phyloP scores from a whole-genome alignment of 2,329 filamentous ascomycete species.

The Neophaeococcomyces aloes region DNA sequence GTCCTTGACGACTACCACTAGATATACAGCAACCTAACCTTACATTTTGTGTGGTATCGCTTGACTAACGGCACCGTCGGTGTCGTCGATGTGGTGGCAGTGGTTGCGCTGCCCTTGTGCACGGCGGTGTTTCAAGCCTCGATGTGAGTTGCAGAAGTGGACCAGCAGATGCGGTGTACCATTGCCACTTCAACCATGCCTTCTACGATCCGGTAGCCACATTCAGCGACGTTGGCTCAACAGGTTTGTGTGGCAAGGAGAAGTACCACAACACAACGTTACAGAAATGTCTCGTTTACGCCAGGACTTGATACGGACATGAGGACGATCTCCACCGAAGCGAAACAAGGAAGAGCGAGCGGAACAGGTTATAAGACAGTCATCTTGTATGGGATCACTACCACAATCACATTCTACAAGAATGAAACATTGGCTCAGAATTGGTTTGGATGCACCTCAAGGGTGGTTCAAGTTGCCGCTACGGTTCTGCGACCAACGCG shows the following conservation, averaged over 20 bases:
- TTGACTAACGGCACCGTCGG: slow-evolving; percentile 41
- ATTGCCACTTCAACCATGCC: slow-evolving; percentile 79
- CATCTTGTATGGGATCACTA: slow-evolving; percentile 21
- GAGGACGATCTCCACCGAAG: too few species aligned
- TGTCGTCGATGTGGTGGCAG: slow-evolving; percentile 62
- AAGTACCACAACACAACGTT: slow-evolving; percentile 36
- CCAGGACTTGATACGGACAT: slow-evolving; percentile 32
- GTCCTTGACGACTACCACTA: slow-evolving; percentile 52
- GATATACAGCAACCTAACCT: slow-evolving; percentile 11
- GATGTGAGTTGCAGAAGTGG: slow-evolving; percentile 50
- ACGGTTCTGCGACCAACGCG: background rate
- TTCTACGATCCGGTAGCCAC: slow-evolving; percentile 74
- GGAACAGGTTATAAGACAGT: slow-evolving; percentile 23
- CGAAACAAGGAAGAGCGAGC: too few species aligned
- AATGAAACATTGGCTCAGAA: slow-evolving; percentile 13
- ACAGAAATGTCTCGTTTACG: slow-evolving; percentile 38
- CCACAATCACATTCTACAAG: slow-evolving; percentile 14
- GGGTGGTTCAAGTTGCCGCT: slow-evolving; percentile 19
- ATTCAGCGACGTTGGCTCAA: slow-evolving; percentile 51
- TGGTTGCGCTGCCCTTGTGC: slow-evolving; percentile 66
- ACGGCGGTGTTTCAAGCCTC: slow-evolving; percentile 56
- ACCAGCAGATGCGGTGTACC: slow-evolving; percentile 45
- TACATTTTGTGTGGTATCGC: slow-evolving; percentile 46
- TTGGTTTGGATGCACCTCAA: slow-evolving; percentile 20
- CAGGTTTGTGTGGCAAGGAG: slow-evolving; percentile 37